These are phyloP conservation scores for Cymbidium sinense DNA, from an alignment of 106 monocot species.

Conservation along the genomic window DNA sequence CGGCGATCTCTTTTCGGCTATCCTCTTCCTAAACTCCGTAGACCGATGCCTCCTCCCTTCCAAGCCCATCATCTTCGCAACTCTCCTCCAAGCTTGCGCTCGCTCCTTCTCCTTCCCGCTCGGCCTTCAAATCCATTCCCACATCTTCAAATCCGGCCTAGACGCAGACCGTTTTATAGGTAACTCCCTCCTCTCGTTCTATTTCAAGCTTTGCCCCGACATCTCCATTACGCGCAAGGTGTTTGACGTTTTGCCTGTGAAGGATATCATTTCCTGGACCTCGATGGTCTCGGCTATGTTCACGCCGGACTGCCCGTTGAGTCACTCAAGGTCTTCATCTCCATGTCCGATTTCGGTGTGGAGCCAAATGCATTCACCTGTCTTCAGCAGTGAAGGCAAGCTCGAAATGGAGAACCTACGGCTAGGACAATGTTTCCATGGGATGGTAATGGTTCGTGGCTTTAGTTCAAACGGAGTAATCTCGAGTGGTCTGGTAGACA, in stretches of 20 bases:
- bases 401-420: slow-evolving; percentile 21
- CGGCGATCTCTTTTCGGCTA: slow-evolving; percentile 18
- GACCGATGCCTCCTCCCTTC: not conserved
- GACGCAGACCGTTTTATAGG: slow-evolving; percentile 56
- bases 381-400: slow-evolving; percentile 47
- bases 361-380: slow-evolving; percentile 60
- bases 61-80: slow-evolving; percentile 23
- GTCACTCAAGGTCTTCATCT: slow-evolving; percentile 31
- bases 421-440: slow-evolving; percentile 41
- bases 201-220: slow-evolving; percentile 52
- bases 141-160: slow-evolving; percentile 61
- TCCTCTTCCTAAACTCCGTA: slow-evolving; percentile 26
- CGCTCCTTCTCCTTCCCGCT: slow-evolving; percentile 21
- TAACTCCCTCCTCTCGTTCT: slow-evolving; percentile 68
- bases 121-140: slow-evolving; percentile 55
- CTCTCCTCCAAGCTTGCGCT: slow-evolving; percentile 43
- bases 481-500: slow-evolving; percentile 46
- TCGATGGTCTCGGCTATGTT: slow-evolving; percentile 64
- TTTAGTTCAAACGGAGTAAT: slow-evolving; percentile 38
- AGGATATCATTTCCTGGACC: slow-evolving; percentile 72
- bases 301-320: slow-evolving; percentile 36
- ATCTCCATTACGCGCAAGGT: slow-evolving; percentile 32
- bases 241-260: slow-evolving; percentile 46
- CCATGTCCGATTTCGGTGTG: slow-evolving; percentile 34
- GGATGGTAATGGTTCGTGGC: slow-evolving; percentile 25